Base-by-base conservation (phyloP, 78 protist genomes). In the Diacronema lutheri region DNA sequence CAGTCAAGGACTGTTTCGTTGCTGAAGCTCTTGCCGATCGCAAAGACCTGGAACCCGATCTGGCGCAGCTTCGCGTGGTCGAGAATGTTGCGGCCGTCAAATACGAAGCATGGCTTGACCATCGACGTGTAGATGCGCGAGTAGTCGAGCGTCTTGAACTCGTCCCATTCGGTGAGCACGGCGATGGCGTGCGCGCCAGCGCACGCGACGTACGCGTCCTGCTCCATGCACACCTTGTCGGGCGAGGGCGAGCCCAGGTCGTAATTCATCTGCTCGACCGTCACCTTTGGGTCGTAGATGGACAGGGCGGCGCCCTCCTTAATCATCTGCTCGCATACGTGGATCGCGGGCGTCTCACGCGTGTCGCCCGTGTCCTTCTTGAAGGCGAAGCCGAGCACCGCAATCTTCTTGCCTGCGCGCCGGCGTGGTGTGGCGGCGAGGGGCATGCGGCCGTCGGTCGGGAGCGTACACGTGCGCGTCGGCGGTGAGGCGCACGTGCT, bases 81-180 rank as follows among this genome's bases (percentile, higher is more conserved):
- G 60, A 96, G 91, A 40, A 95, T 58, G 55, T 50, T 40, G 40
- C 98, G 90, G 0, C 98, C 98, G 82, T 96, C 98, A 76, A 96
- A 96, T 50, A 95, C 4, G 92, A 92, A 95, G 26, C 50, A 44
- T 7, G 50, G 38, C 76, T 50, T 55, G 4, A 4, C n/a, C 76
- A 65, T 64, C 31, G 41, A 2, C 19, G 3, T 84, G 57, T 55
- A 91, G 26, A 93, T 26, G 60, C 57, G 33, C 58, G 4, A 14
- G 76, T 68, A 95, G 90, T 95, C 92, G 81, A 73, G 41, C 37
- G 58, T 33, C 84, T 83, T 76, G 90, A 97, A 96, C 89, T 91
- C 97, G 89, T 94, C 96, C 99, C 99, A 97, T 87, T 97, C 99
- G 72, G 99, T 97, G 40, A 90, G 13, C 66, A 96, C 62, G 29